Evolutionary conservation across 257 asterid genomes (phyloP).

Genomic region (Orobanche coerulescens): DNA sequence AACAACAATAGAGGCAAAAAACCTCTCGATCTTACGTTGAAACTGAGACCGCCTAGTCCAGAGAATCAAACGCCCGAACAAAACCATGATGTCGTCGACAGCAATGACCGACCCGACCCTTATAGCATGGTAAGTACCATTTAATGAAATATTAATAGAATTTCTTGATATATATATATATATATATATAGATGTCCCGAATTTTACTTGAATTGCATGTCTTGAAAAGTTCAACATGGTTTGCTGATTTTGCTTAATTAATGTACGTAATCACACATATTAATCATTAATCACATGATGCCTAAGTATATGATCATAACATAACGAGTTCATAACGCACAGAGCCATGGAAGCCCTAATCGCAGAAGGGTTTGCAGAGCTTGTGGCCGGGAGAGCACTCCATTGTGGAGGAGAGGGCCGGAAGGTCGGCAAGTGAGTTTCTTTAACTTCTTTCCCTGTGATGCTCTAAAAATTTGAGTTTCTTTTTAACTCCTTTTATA

Average conservation of each 20-base stretch:
- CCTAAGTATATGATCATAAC: too few species aligned
- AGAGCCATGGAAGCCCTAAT: neutral
- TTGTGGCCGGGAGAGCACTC: constrained; percentile 21
- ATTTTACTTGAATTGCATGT: too few species aligned
- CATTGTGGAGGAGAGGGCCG: constrained; percentile 43
- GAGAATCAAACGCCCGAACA: neutral
- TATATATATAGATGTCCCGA: too few species aligned
- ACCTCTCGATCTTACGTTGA: neutral
- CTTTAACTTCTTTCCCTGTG: neutral
- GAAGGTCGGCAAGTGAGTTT: constrained; percentile 22
- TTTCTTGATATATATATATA: too few species aligned
- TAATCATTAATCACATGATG: too few species aligned
- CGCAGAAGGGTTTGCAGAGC: constrained; percentile 12
- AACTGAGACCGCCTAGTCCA: neutral
- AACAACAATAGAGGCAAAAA: neutral
- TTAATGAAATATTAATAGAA: too few species aligned
- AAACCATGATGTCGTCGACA: neutral
- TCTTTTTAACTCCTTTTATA: too few species aligned
- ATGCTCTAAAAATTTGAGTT: neutral
- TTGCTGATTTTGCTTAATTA: too few species aligned
- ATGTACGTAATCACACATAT: too few species aligned
- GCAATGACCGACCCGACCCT: neutral
- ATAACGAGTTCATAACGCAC: too few species aligned
- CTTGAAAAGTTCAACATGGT: too few species aligned
- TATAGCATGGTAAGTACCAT: neutral